Conservation (phyloP, 805 yeast species). For the Candida sakaeoensis region DNA sequence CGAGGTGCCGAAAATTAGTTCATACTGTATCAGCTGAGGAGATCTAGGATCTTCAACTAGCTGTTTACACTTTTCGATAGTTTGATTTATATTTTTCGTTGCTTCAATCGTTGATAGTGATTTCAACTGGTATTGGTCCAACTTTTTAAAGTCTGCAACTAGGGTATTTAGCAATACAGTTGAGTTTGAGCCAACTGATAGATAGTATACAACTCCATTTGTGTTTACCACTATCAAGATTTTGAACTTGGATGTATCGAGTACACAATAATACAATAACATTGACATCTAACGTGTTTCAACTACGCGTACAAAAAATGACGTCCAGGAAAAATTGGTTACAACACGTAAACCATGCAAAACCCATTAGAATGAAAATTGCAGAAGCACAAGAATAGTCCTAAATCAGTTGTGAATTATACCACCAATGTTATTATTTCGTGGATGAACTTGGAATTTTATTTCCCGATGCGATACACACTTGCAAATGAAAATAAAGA, state of each 20-base stretch:
- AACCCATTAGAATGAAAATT: too few species aligned
- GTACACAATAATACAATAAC: conserved; percentile 13
- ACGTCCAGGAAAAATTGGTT: too few species aligned
- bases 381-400: too few species aligned
- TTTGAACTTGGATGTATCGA: conserved; percentile 8
- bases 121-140: conserved; percentile 8
- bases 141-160: conserved; percentile 13
- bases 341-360: too few species aligned
- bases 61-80: conserved; percentile 11
- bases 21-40: not conserved
- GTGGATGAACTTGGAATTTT: too few species aligned
- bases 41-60: conserved; percentile 12
- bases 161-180: conserved; percentile 8
- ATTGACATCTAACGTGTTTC: not conserved
- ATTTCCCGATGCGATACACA: too few species aligned
- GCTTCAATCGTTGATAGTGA: conserved; percentile 8
- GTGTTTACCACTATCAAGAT: conserved; percentile 16
- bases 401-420: too few species aligned
- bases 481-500: too few species aligned
- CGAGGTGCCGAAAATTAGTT: conserved; percentile 34
- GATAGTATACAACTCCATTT: conserved; percentile 17
- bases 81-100: not conserved
- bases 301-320: too few species aligned
- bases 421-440: too few species aligned
- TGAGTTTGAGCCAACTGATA: conserved; percentile 16